Conservation (phyloP, 2,329 filamentous ascomycete genomes). For the Stagonosporopsis cucurbitacearum region DNA sequence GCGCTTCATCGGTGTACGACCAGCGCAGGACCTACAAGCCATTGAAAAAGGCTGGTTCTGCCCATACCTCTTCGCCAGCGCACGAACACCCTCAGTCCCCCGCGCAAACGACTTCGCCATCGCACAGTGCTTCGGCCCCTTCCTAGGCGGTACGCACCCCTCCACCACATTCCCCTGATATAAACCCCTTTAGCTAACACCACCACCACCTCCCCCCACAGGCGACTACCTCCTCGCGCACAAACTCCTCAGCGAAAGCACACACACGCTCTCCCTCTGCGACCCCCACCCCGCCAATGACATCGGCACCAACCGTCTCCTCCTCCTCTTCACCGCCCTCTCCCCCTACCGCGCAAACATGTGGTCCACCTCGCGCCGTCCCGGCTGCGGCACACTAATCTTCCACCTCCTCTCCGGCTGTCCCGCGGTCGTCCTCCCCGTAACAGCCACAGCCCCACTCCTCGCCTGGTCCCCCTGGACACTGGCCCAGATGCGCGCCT, state of each 20-base stretch:
- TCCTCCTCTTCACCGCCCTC: conserved; percentile 49
- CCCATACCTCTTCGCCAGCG: conserved; percentile 47
- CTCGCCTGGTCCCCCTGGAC: conserved; percentile 47
- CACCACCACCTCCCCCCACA: too few species aligned
- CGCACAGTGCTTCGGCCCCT: conserved; percentile 48
- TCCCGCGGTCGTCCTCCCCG: conserved; percentile 47
- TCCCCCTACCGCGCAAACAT: conserved; percentile 45
- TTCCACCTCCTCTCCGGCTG: conserved; percentile 49
- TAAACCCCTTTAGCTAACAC: not conserved
- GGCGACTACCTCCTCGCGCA: conserved; percentile 48
- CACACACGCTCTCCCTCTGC: conserved; percentile 42
- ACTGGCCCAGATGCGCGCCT: conserved; percentile 37
- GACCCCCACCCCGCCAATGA: conserved; percentile 37
- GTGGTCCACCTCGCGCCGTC: conserved; percentile 48
- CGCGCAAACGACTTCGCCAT: conserved; percentile 46
- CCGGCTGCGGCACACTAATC: conserved; percentile 46
- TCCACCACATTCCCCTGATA: not conserved
- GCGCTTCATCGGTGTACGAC: conserved; percentile 38
- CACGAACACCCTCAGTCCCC: conserved; percentile 42
- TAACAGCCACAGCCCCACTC: conserved; percentile 36
- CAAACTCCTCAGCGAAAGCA: conserved; percentile 43
- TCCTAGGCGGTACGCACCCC: conserved; percentile 38
- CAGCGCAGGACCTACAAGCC: conserved; percentile 27
- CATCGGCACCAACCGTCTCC: conserved; percentile 44
- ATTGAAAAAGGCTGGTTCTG: conserved; percentile 50